Base-by-base conservation (phyloP, 2,329 filamentous ascomycete genomes). In the Alternaria postmessia region DNA sequence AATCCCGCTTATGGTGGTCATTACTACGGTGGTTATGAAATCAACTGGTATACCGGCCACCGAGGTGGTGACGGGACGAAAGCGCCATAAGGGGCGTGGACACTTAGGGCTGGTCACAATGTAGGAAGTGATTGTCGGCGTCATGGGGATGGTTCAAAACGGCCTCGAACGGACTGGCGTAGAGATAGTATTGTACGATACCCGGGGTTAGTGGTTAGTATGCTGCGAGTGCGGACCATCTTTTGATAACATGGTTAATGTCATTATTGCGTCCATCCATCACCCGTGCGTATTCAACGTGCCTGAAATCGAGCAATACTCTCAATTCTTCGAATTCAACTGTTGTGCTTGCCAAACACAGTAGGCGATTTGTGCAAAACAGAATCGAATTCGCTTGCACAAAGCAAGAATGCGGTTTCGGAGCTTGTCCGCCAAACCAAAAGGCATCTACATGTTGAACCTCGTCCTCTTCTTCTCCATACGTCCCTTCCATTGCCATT, bases 401-500 rank as follows among this genome's bases (percentile, higher is more conserved):
- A 36, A 24, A 14, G 9, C 38, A 20, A 54, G 14, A 24, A 54
- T 6, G 22, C 8, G 22, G 28, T 18, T 26, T 16, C n/a, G 32
- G 30, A 11, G 7, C 12, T 18, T 16, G 3, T 30, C 38, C 38
- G 11, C 18, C 24, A 22, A 8, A 24, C 39, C 18, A 2, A n/a
- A 12, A 11, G 38, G n/a, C 20, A 24, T 59, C 61, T 81, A 98
- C 75, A 99, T 83, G 80, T 96, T 95, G 82, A 98, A 99, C 77
- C 92, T 89, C 68, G 94, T 98, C 73, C 95, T 86, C 75, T 91
- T 85, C 84, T 97, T 97, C 82, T 99, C 95, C 90, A 95, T 96
- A 76, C 89, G 89, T 11, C 91, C 91, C 82, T 96, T 96, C 95
- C 95, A 99, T 77, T 97, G 88, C 94, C 95, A 98, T 75, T 96